Evolutionary conservation across 441 rosid species (phyloP), one percentile per base, ranked within the genome.

Genomic region (Adansonia gregorii): DNA sequence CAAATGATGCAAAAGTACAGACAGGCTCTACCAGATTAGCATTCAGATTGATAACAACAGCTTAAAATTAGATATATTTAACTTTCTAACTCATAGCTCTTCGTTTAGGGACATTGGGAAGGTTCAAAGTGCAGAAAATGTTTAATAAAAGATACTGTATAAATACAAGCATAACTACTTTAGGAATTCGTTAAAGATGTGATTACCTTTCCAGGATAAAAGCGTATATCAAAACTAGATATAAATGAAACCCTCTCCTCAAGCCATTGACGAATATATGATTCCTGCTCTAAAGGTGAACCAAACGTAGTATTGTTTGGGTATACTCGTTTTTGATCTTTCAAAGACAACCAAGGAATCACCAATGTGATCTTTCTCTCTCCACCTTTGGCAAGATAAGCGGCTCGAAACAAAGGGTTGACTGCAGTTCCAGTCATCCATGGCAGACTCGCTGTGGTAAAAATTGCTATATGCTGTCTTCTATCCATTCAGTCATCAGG

Each of bases 401-500:
- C 96, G 61, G 98, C 98, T 11, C 98, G 97, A 75, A 94, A 94
- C 69, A 96, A 86, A 70, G 98, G 99, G 82, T 96, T 96, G 15
- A 96, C 94, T 56, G 99, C 89, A 80, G 99, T 94, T 72, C 99
- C 99, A 6, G 98, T 96, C 85, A 96, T 84, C 98, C 98, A 96
- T 55, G 99, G 98, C 73, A 96, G 90, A 82, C 96, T 89, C 1
- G 99, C 98, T 3, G 98, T 94, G 0, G 99, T 94, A 82, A 90
- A 93, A 74, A 96, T 91, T 0, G 94, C 95, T 55, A 96, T 85
- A 74, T 90, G 93, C 76, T 83, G 89, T 77, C 83, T 82, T 54
- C 75, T 83, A 76, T 84, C 91, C 97, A 94, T 94, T 78, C 54
- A 78, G 17, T 81, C 83, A 80, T 82, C 80, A 74, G 66, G 10